Conservation (phyloP, 805 yeast genomes). For the Komagataella mondaviorum region DNA sequence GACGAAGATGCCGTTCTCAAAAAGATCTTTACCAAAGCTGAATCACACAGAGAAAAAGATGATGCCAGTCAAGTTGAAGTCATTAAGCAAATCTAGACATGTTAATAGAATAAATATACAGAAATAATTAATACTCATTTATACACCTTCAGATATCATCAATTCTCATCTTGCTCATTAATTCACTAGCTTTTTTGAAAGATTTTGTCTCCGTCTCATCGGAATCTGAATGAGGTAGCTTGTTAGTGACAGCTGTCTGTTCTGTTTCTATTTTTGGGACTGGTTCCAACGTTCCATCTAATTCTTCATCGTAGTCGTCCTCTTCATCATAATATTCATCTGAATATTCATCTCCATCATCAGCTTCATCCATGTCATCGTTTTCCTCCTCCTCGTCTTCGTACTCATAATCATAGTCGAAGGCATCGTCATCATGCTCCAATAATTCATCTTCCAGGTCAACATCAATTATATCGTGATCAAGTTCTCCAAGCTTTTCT, state of each 20-base stretch:
- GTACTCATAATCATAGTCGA: not conserved
- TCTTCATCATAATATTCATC: conserved; percentile 1
- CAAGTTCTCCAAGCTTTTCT: not conserved
- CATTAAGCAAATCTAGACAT: not conserved
- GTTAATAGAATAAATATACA: not conserved
- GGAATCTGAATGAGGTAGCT: not conserved
- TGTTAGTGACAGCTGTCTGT: not conserved
- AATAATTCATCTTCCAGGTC: not conserved
- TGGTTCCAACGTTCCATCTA: not conserved
- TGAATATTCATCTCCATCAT: not conserved
- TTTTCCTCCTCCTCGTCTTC: not conserved
- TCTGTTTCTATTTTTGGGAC: not conserved
- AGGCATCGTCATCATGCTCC: not conserved
- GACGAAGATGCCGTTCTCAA: not conserved
- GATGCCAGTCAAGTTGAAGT: not conserved
- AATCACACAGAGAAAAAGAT: not conserved
- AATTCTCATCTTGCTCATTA: not conserved
- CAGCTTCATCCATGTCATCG: not conserved
- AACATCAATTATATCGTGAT: not conserved
- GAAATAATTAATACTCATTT: not conserved
- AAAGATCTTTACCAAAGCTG: not conserved
- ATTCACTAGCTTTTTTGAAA: not conserved
- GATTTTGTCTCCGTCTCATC: not conserved
- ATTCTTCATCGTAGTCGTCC: conserved; percentile 1
- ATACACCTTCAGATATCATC: not conserved